phyloP scores from a whole-genome alignment of 257 asterid species.

The Plantago elongata region DNA sequence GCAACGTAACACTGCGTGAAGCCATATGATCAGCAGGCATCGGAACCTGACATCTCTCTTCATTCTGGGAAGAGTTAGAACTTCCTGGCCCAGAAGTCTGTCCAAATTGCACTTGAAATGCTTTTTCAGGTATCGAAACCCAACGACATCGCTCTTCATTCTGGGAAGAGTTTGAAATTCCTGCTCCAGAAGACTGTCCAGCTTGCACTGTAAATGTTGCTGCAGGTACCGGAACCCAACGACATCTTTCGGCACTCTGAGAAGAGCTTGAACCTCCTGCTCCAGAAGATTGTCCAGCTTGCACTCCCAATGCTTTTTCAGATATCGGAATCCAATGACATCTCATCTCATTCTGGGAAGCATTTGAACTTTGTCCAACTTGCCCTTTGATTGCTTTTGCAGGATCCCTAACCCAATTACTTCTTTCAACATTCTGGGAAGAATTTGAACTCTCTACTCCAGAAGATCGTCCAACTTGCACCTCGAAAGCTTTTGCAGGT shows the following conservation, averaged over 20 bases:
- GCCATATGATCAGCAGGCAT: slow-evolving; percentile 28
- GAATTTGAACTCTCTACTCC: no score
- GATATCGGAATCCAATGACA: slow-evolving; percentile 41
- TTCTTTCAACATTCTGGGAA: slow-evolving; percentile 42
- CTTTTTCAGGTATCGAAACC: slow-evolving; percentile 39
- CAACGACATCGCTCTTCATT: slow-evolving; percentile 45
- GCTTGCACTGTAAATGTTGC: no score
- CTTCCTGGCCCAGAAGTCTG: slow-evolving; percentile 70
- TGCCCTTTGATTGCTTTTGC: slow-evolving; percentile 40
- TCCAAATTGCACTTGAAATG: slow-evolving; percentile 59
- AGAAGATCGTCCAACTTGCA: no score
- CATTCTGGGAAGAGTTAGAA: slow-evolving; percentile 34
- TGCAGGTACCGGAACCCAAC: slow-evolving; percentile 36
- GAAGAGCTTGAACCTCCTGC: no score
- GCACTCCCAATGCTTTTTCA: no score
- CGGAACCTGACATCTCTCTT: slow-evolving; percentile 43
- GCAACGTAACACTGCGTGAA: slow-evolving; percentile 22
- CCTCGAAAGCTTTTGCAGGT: slow-evolving; percentile 3
- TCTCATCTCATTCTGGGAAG: slow-evolving; percentile 38
- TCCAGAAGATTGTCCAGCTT: no score
- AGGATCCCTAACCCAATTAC: slow-evolving; percentile 39
- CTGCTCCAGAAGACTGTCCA: no score
- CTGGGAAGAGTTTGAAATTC: slow-evolving; percentile 15
- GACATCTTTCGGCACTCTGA: slow-evolving; percentile 43
- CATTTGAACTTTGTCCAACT: slow-evolving; percentile 53